Evolutionary conservation across 176 grass and related monocot species (phyloP), one percentile per base, ranked within the genome.

Genomic region (Bothriochloa decipiens): DNA sequence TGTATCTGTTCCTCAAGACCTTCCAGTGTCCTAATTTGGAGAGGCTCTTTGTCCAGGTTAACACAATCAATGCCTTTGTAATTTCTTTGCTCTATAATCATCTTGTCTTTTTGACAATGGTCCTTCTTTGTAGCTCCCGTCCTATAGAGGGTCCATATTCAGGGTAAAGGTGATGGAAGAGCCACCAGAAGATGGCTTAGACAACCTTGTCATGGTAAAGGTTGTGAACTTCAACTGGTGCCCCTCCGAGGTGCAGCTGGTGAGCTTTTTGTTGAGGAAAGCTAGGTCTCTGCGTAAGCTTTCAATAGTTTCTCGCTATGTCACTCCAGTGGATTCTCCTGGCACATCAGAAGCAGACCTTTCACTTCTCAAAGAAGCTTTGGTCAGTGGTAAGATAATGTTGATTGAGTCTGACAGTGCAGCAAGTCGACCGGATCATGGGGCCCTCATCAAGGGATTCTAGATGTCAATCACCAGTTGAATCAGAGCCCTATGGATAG

Each of bases 1-100:
- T 95, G 12, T 95, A 70, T 74, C 1, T 57, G 11, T 95, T 95
- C 65, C 78, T 95, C 62, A 79, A 77, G 32, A 77, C 42, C 32
- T 89, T 61, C 79, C 74, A 78, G 22, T 92, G 80, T 25, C 66
- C 60, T 42, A 76, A 74, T 52, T 83, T 95, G 41, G 74, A 88
- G 65, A 86, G 45, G 40, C 83, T 95, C 68, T 95, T 92, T 76
- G 40, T 95, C 71, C 90, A 95, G 90, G 93, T 95, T 79, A 22
- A 35, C 55, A 41, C 4, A 29, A 2, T 18, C 5, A 49, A 6
- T n/a, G n/a, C 4, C 43, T 73, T 86, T 8, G 23, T 50, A 39
- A 29, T 52, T 55, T 7, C 7, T 49, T 33, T 41, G 5, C 40
- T 52, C n/a, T 0, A 11, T 60, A 46, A 11, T 8, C 1, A 41